These are phyloP conservation scores for Dissophora ornata DNA, from an alignment of 192 early-diverging fungal species.

Conservation along the genomic window DNA sequence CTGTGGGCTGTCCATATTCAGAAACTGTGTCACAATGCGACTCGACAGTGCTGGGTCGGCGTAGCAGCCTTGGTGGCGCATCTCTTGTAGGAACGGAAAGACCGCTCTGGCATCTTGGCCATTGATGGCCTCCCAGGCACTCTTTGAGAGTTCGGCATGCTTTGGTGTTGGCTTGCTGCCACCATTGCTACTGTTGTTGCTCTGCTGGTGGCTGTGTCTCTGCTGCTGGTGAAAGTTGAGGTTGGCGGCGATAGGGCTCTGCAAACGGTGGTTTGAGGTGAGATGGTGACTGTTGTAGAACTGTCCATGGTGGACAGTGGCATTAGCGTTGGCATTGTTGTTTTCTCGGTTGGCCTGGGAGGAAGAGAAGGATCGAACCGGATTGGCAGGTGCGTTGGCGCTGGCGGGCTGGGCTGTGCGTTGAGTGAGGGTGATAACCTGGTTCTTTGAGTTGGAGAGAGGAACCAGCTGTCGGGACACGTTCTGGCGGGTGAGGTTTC, in stretches of 20 bases:
- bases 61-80: slow-evolving; percentile 39
- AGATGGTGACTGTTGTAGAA: slow-evolving; percentile 9
- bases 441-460: slow-evolving; percentile 42
- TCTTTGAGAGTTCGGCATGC: slow-evolving; percentile 33
- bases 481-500: slow-evolving; percentile 34
- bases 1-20: slow-evolving; percentile 23
- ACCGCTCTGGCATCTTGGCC: slow-evolving; percentile 43
- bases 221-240: slow-evolving; percentile 20
- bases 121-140: slow-evolving; percentile 39
- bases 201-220: not conserved
- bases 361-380: slow-evolving; percentile 49
- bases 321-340: slow-evolving; percentile 24
- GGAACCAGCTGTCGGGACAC: slow-evolving; percentile 38
- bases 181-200: not conserved
- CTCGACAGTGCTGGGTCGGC: slow-evolving; percentile 41
- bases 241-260: slow-evolving; percentile 20
- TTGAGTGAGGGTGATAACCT: slow-evolving; percentile 35
- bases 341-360: slow-evolving; percentile 44
- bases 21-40: slow-evolving; percentile 39
- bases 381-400: slow-evolving; percentile 32
- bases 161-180: slow-evolving; percentile 1
- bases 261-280: slow-evolving; percentile 15
- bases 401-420: slow-evolving; percentile 28
- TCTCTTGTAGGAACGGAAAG: slow-evolving; percentile 40
- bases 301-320: slow-evolving; percentile 8